Percentiles rank a stretch among this genome's conserved stretches.
phyloP scores from a whole-genome alignment of 75 land plant genomes.

The Cryptomeria japonica region DNA sequence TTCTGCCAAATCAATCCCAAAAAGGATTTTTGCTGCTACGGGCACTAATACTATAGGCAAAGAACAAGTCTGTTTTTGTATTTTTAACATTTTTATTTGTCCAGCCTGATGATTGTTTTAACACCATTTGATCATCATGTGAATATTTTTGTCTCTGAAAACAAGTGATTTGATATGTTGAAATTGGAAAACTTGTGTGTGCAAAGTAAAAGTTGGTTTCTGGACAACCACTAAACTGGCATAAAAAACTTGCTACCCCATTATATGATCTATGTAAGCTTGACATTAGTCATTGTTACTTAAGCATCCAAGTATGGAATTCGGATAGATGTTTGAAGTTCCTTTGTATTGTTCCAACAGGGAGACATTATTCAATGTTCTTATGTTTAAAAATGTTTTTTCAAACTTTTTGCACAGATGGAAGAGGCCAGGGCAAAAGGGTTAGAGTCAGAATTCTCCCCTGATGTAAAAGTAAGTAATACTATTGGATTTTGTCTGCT shows the following conservation, averaged over 20 bases:
- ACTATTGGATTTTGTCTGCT: background rate
- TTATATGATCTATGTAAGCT: background rate
- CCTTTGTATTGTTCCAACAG: background rate
- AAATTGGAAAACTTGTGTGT: background rate
- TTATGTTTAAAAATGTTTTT: background rate
- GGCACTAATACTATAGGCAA: background rate
- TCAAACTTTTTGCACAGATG: constrained; percentile 30
- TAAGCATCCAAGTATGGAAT: background rate
- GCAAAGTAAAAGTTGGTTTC: background rate
- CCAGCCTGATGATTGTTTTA: background rate
- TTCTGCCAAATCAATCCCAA: too few relatives aligned
- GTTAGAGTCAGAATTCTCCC: constrained; percentile 69
- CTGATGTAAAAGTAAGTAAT: constrained; percentile 75
- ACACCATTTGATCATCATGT: too few relatives aligned
- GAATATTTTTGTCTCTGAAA: background rate
- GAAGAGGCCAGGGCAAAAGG: constrained; percentile 78
- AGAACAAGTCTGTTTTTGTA: background rate
- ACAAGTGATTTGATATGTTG: background rate
- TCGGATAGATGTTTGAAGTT: background rate
- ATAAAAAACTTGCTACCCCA: background rate
- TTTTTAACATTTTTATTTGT: background rate
- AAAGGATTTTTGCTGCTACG: too few relatives aligned
- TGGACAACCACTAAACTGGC: background rate
- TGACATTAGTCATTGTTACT: background rate
- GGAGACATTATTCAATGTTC: background rate